Conservation (phyloP, 352 stramenopile species). For the Phytophthora hybrid region DNA sequence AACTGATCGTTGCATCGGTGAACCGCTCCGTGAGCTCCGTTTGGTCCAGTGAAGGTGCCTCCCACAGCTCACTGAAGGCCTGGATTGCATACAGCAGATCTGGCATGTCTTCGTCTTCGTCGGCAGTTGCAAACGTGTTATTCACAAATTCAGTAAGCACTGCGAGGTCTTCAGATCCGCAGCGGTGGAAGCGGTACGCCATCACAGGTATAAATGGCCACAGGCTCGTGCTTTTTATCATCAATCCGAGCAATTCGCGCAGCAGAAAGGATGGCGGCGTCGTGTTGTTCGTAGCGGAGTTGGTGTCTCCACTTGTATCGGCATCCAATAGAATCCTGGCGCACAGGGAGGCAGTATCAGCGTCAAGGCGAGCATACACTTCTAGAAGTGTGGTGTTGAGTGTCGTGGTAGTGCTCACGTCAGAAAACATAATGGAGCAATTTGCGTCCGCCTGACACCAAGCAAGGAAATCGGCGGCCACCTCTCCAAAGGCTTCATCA, state of each 20-base stretch:
- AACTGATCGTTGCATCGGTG: constrained; percentile 53
- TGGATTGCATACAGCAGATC: constrained; percentile 69
- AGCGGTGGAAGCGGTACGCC: constrained; percentile 66
- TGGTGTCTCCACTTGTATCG: constrained; percentile 13
- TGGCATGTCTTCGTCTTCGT: constrained; percentile 19
- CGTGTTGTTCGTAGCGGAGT: constrained; percentile 14
- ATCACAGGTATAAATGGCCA: constrained; percentile 76
- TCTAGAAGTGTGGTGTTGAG: constrained; percentile 42
- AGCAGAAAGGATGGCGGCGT: constrained; percentile 54
- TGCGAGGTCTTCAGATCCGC: constrained; percentile 47
- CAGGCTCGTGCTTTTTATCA: constrained; percentile 55
- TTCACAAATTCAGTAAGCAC: constrained; percentile 54
- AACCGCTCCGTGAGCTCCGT: constrained; percentile 57
- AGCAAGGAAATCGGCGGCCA: constrained; percentile 53
- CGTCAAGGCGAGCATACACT: constrained; percentile 51
- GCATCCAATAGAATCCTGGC: constrained; percentile 31
- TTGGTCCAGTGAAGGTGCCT: constrained; percentile 56
- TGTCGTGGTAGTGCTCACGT: constrained; percentile 37
- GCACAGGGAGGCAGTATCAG: constrained; percentile 39
- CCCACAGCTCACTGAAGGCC: constrained; percentile 83
- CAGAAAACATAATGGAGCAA: constrained; percentile 52
- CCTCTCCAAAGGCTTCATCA: constrained; percentile 54
- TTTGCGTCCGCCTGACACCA: constrained; percentile 54
- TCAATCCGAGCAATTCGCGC: constrained; percentile 54
- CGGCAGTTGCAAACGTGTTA: constrained; percentile 23